These are phyloP conservation scores for Neurospora discreta DNA, from an alignment of 495 filamentous ascomycete species.

Conservation along the genomic window DNA sequence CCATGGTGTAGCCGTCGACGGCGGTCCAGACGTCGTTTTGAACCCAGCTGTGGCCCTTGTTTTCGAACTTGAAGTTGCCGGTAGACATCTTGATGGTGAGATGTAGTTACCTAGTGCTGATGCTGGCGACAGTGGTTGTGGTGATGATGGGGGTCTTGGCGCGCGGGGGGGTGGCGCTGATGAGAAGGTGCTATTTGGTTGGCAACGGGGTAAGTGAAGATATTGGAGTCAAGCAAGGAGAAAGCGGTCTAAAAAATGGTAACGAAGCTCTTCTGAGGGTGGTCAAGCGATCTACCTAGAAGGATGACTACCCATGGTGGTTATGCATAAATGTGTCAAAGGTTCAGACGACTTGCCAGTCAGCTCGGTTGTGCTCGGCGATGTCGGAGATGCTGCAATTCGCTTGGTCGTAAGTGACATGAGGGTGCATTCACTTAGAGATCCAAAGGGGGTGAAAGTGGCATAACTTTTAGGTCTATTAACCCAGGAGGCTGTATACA, in stretches of 20 bases:
- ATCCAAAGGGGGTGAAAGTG: too few species aligned
- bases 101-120: background rate
- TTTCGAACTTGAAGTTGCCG: background rate
- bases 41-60: background rate
- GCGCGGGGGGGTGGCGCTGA: background rate
- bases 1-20: conserved; percentile 13
- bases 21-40: conserved; percentile 7
- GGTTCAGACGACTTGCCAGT: background rate
- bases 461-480: too few species aligned
- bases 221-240: background rate
- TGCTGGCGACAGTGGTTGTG: background rate
- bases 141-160: background rate
- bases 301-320: background rate
- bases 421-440: background rate
- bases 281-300: background rate
- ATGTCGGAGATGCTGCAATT: background rate
- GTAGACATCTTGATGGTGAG: background rate
- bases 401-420: background rate
- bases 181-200: background rate
- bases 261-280: background rate
- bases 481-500: too few species aligned
- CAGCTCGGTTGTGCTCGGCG: background rate
- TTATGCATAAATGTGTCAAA: background rate
- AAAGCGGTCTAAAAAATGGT: background rate
- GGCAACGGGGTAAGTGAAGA: background rate